Base-by-base conservation (phyloP, 108 stramenopile species). In the Licmophora abbreviata region DNA sequence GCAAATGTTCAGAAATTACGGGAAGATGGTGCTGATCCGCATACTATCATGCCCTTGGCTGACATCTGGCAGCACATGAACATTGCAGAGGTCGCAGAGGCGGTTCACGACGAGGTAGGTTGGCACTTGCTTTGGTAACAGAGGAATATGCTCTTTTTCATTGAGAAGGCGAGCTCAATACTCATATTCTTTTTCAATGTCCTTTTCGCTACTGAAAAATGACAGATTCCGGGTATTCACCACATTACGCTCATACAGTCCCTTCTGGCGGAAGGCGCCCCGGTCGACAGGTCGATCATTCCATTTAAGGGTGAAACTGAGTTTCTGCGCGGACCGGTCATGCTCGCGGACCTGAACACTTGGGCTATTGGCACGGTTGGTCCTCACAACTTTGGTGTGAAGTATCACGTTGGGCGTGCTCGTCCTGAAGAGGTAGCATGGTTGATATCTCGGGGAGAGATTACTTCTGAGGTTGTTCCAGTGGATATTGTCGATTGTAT, bases 341-440 rank as follows among this genome's bases (percentile, higher is more conserved):
- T 26, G 11, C 25, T 71, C 8, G 54, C 57, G 7, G 54, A 44
- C 12, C 40, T 73, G 34, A 58, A 51, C 31, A 63, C 65, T 15
- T 64, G 63, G 62, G 44, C 51, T 1, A 41, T 66, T 18, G 23
- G 28, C 3, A 23, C 11, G 2, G 65, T 73, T 6, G 65, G 51
- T 9, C 50, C 71, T 3, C 15, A 41, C 43, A 62, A 61, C 48
- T 73, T 73, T 43, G 12, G 12, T 12, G 17, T 54, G 1, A 73
- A 73, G 33, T 73, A 61, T 56, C 18, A 56, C 15, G 47, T 43
- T 30, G 71, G 65, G 10, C 9, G 44, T 24, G 62, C 69, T 4
- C 50, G 72, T 28, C 72, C 66, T 11, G 66, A 68, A 55, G 66
- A 73, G 37, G 38, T 73, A 4, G 66, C 55, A 11, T 64, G 38